phyloP scores from a whole-genome alignment of 2,329 filamentous ascomycete species.

The Trichoderma lentiforme region DNA sequence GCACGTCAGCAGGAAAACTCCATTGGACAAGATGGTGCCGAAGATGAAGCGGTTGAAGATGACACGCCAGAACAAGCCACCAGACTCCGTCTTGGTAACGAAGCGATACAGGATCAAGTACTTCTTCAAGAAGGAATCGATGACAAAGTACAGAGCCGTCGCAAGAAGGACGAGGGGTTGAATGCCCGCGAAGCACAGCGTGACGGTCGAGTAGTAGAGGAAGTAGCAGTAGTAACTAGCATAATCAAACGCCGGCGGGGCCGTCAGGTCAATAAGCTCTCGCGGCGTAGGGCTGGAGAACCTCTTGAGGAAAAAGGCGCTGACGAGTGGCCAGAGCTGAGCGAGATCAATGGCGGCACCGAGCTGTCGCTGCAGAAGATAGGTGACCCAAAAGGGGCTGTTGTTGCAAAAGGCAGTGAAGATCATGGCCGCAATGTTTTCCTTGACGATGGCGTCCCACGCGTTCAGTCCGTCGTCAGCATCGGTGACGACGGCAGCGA shows the following conservation, averaged over 20 bases:
- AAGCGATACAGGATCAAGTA: slow-evolving; percentile 94
- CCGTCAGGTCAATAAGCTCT: slow-evolving; percentile 87
- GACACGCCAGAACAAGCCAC: slow-evolving; percentile 86
- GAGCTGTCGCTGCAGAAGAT: slow-evolving; percentile 86
- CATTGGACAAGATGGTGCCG: slow-evolving; percentile 71
- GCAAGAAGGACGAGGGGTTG: slow-evolving; percentile 86
- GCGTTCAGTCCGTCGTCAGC: slow-evolving; percentile 56
- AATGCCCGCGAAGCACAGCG: slow-evolving; percentile 76
- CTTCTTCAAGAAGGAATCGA: slow-evolving; percentile 91
- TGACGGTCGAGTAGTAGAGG: slow-evolving; percentile 87
- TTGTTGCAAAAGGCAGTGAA: slow-evolving; percentile 76
- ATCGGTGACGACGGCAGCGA: slow-evolving; percentile 60
- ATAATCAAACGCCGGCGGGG: slow-evolving; percentile 90
- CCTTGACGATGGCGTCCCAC: slow-evolving; percentile 65
- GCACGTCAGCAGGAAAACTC: slow-evolving; percentile 73
- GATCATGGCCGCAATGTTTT: slow-evolving; percentile 59
- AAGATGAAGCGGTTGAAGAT: slow-evolving; percentile 93
- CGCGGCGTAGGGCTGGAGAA: slow-evolving; percentile 86
- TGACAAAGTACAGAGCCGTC: slow-evolving; percentile 80
- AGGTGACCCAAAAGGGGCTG: slow-evolving; percentile 91
- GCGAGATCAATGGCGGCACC: slow-evolving; percentile 92
- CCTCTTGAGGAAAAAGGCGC: slow-evolving; percentile 78
- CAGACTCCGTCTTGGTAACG: slow-evolving; percentile 93
- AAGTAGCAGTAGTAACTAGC: slow-evolving; percentile 98
- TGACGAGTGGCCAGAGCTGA: slow-evolving; percentile 79